Percentiles rank a stretch among this genome's conserved stretches.
Evolutionary conservation across 2,329 filamentous ascomycete species (phyloP).

Genomic region (Hypoxylon sp.): DNA sequence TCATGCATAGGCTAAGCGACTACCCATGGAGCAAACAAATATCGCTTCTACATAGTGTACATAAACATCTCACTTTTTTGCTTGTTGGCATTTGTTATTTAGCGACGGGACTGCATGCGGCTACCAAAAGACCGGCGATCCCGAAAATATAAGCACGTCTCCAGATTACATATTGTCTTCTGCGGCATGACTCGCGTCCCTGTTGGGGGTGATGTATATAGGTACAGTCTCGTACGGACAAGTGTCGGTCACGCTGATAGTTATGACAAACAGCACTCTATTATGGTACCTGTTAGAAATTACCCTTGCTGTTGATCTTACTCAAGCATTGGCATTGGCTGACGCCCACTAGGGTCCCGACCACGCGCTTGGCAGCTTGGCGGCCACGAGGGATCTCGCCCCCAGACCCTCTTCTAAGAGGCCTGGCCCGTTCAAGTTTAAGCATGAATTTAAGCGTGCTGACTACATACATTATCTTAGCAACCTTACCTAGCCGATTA

Average conservation of each 20-base stretch:
- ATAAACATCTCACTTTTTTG: not conserved
- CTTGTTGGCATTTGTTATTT: constrained; percentile 11
- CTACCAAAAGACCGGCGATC: constrained; percentile 12
- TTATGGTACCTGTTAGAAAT: constrained; percentile 20
- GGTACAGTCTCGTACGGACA: constrained; percentile 21
- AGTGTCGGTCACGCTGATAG: constrained; percentile 35
- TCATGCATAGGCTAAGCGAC: constrained; percentile 28
- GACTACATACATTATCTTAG: constrained; percentile 12
- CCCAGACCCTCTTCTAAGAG: constrained; percentile 41
- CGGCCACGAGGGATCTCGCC: constrained; percentile 51
- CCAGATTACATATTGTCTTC: constrained; percentile 5
- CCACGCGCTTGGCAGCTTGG: constrained; percentile 50
- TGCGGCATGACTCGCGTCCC: constrained; percentile 4
- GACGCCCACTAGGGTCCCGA: constrained; percentile 18
- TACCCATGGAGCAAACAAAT: constrained; percentile 40
- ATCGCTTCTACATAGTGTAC: constrained; percentile 4
- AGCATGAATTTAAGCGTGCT: constrained; percentile 55
- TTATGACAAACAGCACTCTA: constrained; percentile 21
- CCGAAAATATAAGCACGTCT: constrained; percentile 2
- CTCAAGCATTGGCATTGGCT: constrained; percentile 26
- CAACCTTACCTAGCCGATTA: constrained; percentile 22
- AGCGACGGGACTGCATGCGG: not conserved
- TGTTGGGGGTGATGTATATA: constrained; percentile 9
- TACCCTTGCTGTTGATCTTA: constrained; percentile 30
- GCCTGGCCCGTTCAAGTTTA: constrained; percentile 48